Conservation (phyloP, 83 land plant genomes). For the Larix sibirica region DNA sequence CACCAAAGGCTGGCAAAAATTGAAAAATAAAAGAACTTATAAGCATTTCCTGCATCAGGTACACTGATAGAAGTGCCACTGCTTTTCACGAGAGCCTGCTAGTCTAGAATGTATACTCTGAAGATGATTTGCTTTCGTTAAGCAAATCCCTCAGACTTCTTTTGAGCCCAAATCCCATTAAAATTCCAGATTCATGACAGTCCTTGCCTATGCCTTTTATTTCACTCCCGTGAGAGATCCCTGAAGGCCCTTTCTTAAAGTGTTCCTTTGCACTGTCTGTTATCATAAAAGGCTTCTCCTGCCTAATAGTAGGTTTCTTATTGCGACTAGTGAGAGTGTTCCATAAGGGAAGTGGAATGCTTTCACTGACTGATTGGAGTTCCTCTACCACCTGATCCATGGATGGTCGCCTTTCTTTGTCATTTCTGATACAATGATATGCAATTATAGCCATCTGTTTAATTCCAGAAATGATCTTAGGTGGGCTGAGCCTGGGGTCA, state of each 20-base stretch:
- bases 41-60: constrained; percentile 6
- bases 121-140: constrained; percentile 1
- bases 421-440: constrained; percentile 49
- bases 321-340: background rate
- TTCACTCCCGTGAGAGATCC: background rate
- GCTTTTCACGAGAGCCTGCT: constrained; percentile 3
- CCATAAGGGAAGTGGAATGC: constrained; percentile 9
- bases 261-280: background rate
- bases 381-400: constrained; percentile 62
- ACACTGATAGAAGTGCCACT: constrained; percentile 7
- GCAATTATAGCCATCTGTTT: constrained; percentile 52
- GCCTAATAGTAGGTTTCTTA: background rate
- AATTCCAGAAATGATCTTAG: constrained; percentile 27
- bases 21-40: background rate
- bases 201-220: background rate
- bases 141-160: constrained; percentile 11
- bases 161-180: background rate
- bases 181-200: background rate
- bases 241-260: background rate
- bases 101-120: constrained; percentile 2
- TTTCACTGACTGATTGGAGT: constrained; percentile 28
- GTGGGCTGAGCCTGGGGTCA: constrained; percentile 47
- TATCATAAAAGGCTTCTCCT: background rate
- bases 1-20: background rate
- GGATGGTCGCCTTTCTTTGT: constrained; percentile 47